Conservation (phyloP, 345 rosid genomes). For the Acer saccharum region DNA sequence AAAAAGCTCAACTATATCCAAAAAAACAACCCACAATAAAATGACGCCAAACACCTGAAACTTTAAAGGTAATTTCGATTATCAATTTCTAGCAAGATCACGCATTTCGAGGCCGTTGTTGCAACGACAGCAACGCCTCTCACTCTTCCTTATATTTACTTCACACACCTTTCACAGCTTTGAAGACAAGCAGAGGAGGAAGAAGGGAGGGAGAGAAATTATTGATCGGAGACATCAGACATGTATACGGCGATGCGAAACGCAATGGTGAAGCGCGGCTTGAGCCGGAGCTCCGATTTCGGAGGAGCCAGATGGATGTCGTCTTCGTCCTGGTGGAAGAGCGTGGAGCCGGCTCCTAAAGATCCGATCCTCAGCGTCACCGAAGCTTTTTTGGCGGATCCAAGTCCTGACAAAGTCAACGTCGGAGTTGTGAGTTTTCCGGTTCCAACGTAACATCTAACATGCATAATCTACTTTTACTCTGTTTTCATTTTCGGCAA, state of each 20-base stretch:
- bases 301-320: constrained; percentile 66
- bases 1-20: too few species aligned
- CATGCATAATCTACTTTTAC: background rate
- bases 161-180: background rate
- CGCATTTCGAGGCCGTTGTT: background rate
- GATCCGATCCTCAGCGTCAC: constrained; percentile 98
- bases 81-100: background rate
- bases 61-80: background rate
- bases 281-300: constrained; percentile 30
- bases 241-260: constrained; percentile 32
- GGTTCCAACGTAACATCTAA: background rate
- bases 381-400: constrained; percentile 94
- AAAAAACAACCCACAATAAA: too few species aligned
- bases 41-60: background rate
- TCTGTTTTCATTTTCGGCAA: background rate
- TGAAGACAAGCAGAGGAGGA: background rate
- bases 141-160: background rate
- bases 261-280: constrained; percentile 29
- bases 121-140: background rate
- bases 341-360: constrained; percentile 86
- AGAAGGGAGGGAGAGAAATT: too few species aligned
- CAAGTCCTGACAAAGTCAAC: constrained; percentile 77
- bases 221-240: too few species aligned
- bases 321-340: constrained; percentile 77
- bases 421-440: constrained; percentile 83